Evolutionary conservation across 2,329 filamentous ascomycete genomes (phyloP), one percentile per base, ranked within the genome.

Genomic region (Apiospora saccharicola): DNA sequence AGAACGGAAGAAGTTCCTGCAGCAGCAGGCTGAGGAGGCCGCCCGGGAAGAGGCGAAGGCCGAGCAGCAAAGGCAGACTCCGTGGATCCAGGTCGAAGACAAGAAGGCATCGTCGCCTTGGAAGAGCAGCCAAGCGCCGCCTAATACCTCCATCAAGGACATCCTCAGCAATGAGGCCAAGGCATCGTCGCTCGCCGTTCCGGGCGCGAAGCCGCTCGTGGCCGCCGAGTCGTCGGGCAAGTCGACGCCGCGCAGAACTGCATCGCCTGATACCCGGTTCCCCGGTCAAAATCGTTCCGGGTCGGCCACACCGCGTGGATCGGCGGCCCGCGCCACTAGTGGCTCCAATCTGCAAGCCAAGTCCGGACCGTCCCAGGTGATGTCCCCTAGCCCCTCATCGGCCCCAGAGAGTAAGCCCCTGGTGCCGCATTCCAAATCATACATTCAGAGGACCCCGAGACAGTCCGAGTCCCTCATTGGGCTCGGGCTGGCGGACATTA

Each of bases 401-500:
- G 30, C 41, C 19, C 74, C 74, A 22, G 77, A 77, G 49, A 73
- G 75, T 12, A 83, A 85, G 57, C 84, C 85, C 0, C 77, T 90
- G 12, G 80, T 88, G 2, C 90, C 90, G 19, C 89, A 91, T 77
- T 91, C 90, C 4, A 91, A 87, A 76, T 90, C 84, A 44, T 92
- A 88, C 83, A 89, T 89, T 46, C 83, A 85, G 53, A 85, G 86
- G 4, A 85, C 89, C 22, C 86, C 88, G 26, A 91, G 90, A 71
- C 85, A 72, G 47, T n/a, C 89, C 0, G 92, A 94, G 71, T 88
- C 89, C 0, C 86, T 88, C 2, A 82, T 92, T 4, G 92, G 94
- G 3, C 84, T 95, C 16, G 95, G 92, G 46, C 92, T 99, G 84
- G 90, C 91, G 22, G 94, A 98, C 76, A 99, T 99, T 72, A 92